Percentiles rank a stretch among this genome's conserved stretches.
Evolutionary conservation across 805 yeast genomes (phyloP).

Genomic region (Naumovozyma castellii): DNA sequence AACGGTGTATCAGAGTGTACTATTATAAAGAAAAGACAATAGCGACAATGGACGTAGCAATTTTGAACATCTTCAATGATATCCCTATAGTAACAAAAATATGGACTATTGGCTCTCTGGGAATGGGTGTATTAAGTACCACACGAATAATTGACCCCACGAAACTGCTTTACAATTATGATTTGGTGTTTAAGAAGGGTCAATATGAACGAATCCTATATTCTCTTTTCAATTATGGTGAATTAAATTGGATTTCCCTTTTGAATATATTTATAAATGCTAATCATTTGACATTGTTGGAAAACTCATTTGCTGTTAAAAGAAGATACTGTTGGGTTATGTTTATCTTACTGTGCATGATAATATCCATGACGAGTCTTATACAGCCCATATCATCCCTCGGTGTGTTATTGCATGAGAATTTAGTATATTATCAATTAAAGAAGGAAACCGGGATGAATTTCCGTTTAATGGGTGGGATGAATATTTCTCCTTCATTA

Average conservation of each 20-base stretch:
- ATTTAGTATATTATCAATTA: constrained; percentile 20
- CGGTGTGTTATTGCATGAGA: constrained; percentile 22
- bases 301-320: constrained; percentile 17
- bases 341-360: constrained; percentile 9
- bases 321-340: constrained; percentile 23
- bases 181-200: constrained; percentile 32
- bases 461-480: constrained; percentile 16
- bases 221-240: constrained; percentile 34
- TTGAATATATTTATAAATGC: constrained; percentile 17
- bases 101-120: constrained; percentile 31
- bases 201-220: constrained; percentile 33
- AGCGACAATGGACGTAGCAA: constrained; percentile 24
- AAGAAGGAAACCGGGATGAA: constrained; percentile 15
- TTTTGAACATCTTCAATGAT: constrained; percentile 22
- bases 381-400: constrained; percentile 22
- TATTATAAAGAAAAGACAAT: too few species aligned
- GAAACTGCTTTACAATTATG: constrained; percentile 31
- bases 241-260: constrained; percentile 15
- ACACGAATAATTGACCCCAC: constrained; percentile 27
- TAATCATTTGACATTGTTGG: constrained; percentile 19
- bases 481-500: constrained; percentile 15
- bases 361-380: constrained; percentile 17
- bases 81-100: constrained; percentile 35
- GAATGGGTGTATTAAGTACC: constrained; percentile 28
- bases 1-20: too few species aligned